Evolutionary conservation across 1,284 basidiomycete species (phyloP), one percentile per base, ranked within the genome.

Genomic region (Cutaneotrichosporon mucoides): DNA sequence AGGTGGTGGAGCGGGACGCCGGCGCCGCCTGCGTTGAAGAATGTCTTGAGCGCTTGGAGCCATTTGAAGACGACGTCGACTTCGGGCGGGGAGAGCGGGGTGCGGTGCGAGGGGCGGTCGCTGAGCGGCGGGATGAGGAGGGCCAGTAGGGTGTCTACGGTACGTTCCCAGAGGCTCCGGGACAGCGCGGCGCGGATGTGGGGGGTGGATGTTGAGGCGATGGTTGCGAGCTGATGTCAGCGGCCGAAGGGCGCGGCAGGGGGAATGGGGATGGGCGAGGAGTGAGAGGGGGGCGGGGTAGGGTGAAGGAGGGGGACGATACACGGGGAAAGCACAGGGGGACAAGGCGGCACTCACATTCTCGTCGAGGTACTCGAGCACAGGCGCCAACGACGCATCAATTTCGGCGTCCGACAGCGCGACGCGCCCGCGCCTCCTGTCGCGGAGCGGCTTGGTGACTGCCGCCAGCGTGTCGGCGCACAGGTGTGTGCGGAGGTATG

Each of bases 41-140:
- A 79, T 1, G 64, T 55, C 59, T 77, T 78, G 48, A 77, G 62
- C 15, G 73, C 48, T 59, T 74, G 68, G 3, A 77, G 65, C 76
- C 75, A 78, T 56, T 76, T 76, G 73, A 76, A 77, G 12, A 79
- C 69, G 36, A 77, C 62, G 55, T 75, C 73, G 16, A 73, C 60
- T 57, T 79, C 74, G n/a, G 56, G 64, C 0, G 67, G 50, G 0
- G 65, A 55, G 0, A 69, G 66, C 4, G 59, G 36, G 1, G 55
- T 37, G 2, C 24, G 24, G 24, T 58, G 56, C 41, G 62, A 66
- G 12, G 72, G 71, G 54, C 68, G 67, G 55, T 76, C 73, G 5
- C 71, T 72, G 4, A 78, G 66, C 0, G 76, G 76, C 4, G 77
- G 77, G 13, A 78, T 68, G 3, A 79, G 63, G 11, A 78, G 64